Conservation (phyloP, 176 grass and related monocot genomes). For the Oryza coarctata region DNA sequence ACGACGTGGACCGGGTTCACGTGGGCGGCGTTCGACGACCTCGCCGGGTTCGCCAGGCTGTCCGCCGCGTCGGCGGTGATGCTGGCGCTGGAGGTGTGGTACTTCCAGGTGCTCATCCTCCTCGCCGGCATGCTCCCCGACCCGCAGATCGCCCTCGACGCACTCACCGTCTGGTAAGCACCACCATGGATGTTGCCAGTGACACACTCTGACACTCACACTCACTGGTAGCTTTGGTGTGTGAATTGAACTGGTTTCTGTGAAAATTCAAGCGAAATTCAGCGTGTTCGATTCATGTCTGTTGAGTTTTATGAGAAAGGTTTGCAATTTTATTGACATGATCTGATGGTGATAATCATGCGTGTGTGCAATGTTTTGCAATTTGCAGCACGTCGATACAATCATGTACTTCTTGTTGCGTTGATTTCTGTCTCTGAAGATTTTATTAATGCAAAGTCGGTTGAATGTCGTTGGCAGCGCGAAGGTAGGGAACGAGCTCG, state of each 20-base stretch:
- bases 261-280: background rate
- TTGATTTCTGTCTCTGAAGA: background rate
- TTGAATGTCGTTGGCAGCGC: constrained; percentile 39
- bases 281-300: no score
- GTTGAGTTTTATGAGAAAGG: no score
- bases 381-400: constrained; percentile 66
- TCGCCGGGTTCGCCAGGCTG: constrained; percentile 65
- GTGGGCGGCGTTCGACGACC: constrained; percentile 66
- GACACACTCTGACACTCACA: no score
- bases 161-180: constrained; percentile 81
- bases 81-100: constrained; percentile 91
- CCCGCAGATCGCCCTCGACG: constrained; percentile 73
- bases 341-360: background rate
- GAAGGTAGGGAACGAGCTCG: constrained; percentile 84
- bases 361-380: background rate
- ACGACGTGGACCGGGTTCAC: constrained; percentile 78
- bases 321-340: background rate
- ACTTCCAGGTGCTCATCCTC: constrained; percentile 90
- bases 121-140: constrained; percentile 75
- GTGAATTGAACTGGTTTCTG: background rate
- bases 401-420: constrained; percentile 11
- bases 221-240: no score
- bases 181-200: no score
- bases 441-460: no score
- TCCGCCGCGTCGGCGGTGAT: constrained; percentile 82